phyloP scores from a whole-genome alignment of 306 rosid genomes.

The Hippophae tibetana region DNA sequence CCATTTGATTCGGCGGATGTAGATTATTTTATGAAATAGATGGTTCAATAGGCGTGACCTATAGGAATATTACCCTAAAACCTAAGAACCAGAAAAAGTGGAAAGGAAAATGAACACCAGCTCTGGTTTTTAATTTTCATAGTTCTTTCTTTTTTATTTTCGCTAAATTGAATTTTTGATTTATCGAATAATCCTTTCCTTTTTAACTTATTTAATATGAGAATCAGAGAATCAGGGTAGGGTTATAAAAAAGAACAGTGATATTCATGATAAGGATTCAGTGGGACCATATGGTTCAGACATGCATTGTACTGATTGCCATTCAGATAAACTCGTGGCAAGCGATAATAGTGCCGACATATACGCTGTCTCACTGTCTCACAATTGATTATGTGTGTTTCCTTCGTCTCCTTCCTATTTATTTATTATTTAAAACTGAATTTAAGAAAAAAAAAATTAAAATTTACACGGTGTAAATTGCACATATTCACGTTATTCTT shows the following conservation, averaged over 20 bases:
- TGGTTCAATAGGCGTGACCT: no score
- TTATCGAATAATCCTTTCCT: background rate
- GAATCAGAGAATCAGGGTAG: background rate
- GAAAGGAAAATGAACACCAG: background rate
- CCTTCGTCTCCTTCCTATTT: no score
- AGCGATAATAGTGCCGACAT: background rate
- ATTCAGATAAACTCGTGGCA: background rate
- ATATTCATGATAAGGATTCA: conserved; percentile 15
- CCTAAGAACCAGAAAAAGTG: background rate
- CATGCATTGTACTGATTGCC: background rate
- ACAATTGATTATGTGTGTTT: no score
- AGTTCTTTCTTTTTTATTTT: background rate
- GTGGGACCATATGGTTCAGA: conserved; percentile 8
- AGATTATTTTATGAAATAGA: no score
- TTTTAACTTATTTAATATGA: background rate
- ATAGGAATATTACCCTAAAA: no score
- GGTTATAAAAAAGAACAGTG: background rate
- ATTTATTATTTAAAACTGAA: no score
- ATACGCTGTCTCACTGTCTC: background rate
- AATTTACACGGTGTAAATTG: no score
- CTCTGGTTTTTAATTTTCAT: background rate
- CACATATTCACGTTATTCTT: no score
- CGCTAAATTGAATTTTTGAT: background rate
- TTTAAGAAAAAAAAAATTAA: no score
- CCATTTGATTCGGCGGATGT: no score